Evolutionary conservation across 441 rosid genomes (phyloP).

Genomic region (Populus tomentosa): DNA sequence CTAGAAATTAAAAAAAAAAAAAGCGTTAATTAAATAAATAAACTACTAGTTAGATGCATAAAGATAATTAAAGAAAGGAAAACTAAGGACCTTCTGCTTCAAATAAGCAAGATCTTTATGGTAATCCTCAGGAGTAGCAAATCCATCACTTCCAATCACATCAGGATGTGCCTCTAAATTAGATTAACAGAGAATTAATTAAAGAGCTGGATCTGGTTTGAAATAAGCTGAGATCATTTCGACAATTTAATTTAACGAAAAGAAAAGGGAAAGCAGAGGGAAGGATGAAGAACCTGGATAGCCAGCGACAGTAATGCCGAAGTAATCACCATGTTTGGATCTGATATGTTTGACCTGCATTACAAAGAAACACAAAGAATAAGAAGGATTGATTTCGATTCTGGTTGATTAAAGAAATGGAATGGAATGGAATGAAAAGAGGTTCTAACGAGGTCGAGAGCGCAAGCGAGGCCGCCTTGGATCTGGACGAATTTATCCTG

Average conservation of each 20-base stretch:
- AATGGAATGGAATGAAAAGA: no score
- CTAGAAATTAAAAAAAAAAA: constrained; percentile 26
- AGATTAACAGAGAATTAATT: background rate
- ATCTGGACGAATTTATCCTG: constrained; percentile 95
- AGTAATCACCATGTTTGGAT: constrained; percentile 71
- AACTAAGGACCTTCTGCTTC: constrained; percentile 62
- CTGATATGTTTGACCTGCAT: constrained; percentile 73
- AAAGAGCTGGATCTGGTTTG: background rate
- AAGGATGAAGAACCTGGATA: constrained; percentile 66
- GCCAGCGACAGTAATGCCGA: constrained; percentile 97
- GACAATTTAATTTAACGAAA: background rate
- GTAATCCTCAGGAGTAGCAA: constrained; percentile 67
- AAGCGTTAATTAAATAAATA: constrained; percentile 5
- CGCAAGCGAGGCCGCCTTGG: constrained; percentile 91
- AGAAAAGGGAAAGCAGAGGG: background rate
- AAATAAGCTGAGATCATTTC: background rate
- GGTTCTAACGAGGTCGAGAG: constrained; percentile 65
- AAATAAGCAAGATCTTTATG: constrained; percentile 82
- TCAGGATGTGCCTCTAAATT: constrained; percentile 91
- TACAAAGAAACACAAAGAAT: background rate
- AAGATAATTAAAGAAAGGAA: background rate
- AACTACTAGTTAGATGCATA: no score
- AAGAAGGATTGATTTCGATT: no score
- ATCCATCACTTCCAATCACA: constrained; percentile 61
- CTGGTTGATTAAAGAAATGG: background rate